phyloP scores from a whole-genome alignment of 2,329 filamentous ascomycete genomes.

The Whalleya microplaca region DNA sequence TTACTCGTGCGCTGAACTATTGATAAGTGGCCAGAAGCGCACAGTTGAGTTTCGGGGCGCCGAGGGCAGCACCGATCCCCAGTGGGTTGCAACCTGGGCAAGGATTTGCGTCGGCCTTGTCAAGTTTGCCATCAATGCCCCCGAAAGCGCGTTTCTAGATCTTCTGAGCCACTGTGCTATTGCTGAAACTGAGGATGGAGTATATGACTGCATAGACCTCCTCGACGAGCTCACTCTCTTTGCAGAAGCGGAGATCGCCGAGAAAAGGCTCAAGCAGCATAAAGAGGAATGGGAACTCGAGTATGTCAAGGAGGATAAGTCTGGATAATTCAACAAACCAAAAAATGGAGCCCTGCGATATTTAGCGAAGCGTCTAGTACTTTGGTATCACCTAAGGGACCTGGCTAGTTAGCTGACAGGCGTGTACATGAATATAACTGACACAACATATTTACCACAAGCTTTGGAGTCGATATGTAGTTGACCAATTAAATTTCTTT shows the following conservation, averaged over 20 bases:
- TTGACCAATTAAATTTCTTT: too few relatives aligned
- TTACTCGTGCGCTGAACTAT: not conserved
- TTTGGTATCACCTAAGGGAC: too few relatives aligned
- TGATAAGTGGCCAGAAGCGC: not conserved
- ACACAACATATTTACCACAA: too few relatives aligned
- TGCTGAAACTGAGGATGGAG: conserved; percentile 50
- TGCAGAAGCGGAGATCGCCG: conserved; percentile 26
- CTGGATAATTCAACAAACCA: conserved; percentile 5
- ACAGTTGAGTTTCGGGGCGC: conserved; percentile 32
- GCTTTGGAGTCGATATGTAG: too few relatives aligned
- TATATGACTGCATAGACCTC: conserved; percentile 33
- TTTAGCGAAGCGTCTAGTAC: too few relatives aligned
- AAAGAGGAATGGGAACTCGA: conserved; percentile 7
- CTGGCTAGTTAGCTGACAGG: too few relatives aligned
- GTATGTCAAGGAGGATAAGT: conserved; percentile 6
- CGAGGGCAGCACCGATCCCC: conserved; percentile 12
- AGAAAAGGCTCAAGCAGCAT: conserved; percentile 14
- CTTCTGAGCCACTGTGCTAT: conserved; percentile 29
- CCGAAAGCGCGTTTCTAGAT: conserved; percentile 14
- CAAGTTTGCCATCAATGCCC: conserved; percentile 26
- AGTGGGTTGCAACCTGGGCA: conserved; percentile 27
- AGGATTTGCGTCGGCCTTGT: conserved; percentile 29
- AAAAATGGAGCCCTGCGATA: not conserved
- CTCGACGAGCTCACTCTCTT: conserved; percentile 29
- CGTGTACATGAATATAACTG: too few relatives aligned